Evolutionary conservation across 768 basidiomycete genomes (phyloP).

Genomic region (Fibroporia radiculosa): DNA sequence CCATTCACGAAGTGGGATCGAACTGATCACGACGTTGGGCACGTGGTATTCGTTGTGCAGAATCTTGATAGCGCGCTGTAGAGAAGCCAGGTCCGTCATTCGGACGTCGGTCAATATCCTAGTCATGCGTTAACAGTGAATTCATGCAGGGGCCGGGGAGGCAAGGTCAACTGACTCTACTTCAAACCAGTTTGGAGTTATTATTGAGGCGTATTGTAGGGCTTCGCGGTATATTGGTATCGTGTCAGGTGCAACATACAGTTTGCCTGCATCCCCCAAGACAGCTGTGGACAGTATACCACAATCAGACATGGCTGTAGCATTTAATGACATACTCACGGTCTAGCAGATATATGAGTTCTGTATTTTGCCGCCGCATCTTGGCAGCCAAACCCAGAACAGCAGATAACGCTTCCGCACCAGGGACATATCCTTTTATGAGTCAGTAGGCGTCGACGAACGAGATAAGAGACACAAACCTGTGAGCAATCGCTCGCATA

Average conservation of each 20-base stretch:
- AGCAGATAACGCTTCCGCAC: conserved; percentile 65
- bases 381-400: conserved; percentile 56
- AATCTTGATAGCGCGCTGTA: conserved; percentile 58
- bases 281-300: conserved; percentile 53
- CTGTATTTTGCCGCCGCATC: conserved; percentile 48
- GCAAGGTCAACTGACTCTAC: conserved; percentile 59
- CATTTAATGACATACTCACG: conserved; percentile 43
- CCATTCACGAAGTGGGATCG: conserved; percentile 65
- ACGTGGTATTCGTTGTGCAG: conserved; percentile 75
- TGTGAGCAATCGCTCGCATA: conserved; percentile 70
- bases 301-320: background rate
- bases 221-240: conserved; percentile 80
- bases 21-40: conserved; percentile 87
- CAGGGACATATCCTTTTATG: conserved; percentile 77
- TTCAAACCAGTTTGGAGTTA: conserved; percentile 98
- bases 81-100: conserved; percentile 58
- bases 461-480: conserved; percentile 32
- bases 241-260: conserved; percentile 86
- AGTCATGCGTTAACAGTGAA: background rate
- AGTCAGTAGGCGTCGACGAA: background rate
- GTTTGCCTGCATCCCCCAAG: conserved; percentile 81
- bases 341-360: conserved; percentile 82
- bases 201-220: conserved; percentile 80
- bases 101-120: conserved; percentile 72
- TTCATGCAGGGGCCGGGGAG: background rate